Conservation (phyloP, 768 basidiomycete genomes). For the Auricularia sp. region DNA sequence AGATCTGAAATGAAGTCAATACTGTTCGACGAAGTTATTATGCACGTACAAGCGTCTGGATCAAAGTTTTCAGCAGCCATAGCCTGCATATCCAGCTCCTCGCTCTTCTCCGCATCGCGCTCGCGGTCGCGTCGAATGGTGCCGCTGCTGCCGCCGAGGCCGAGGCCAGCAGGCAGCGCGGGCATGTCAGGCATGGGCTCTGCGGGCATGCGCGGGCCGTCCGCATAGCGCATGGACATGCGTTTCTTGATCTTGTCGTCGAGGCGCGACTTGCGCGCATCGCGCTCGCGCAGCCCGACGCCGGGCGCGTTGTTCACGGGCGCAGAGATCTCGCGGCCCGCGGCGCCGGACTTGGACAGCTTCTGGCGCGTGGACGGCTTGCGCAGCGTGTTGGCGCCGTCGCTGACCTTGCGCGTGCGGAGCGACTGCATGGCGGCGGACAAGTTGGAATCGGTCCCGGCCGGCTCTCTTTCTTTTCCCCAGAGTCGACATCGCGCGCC, state of each 20-base stretch:
- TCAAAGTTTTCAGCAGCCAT: slow-evolving; percentile 78
- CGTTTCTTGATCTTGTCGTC: slow-evolving; percentile 95
- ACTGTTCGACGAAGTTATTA: no score
- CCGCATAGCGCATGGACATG: slow-evolving; percentile 90
- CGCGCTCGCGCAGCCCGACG: slow-evolving; percentile 6
- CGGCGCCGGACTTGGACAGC: slow-evolving; percentile 6
- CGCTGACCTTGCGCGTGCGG: slow-evolving; percentile 21
- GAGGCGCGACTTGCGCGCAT: slow-evolving; percentile 36
- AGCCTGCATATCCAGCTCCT: slow-evolving; percentile 41
- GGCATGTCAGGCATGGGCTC: slow-evolving; percentile 48
- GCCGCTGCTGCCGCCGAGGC: slow-evolving; percentile 24
- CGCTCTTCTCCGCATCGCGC: slow-evolving; percentile 17
- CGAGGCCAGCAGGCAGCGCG: slow-evolving; percentile 38
- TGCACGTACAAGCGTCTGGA: no score
- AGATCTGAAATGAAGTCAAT: no score
- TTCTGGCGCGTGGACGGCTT: slow-evolving; percentile 11
- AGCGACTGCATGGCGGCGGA: slow-evolving; percentile 29
- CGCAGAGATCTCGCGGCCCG: not conserved
- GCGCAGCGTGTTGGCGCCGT: slow-evolving; percentile 7
- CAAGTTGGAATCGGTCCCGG: no score
- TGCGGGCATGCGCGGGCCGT: slow-evolving; percentile 65
- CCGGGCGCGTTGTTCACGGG: not conserved
- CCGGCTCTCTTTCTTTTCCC: no score
- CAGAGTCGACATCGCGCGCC: no score
- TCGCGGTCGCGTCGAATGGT: slow-evolving; percentile 18